Base-by-base conservation (phyloP, 345 rosid genomes). In the Salix exigua region DNA sequence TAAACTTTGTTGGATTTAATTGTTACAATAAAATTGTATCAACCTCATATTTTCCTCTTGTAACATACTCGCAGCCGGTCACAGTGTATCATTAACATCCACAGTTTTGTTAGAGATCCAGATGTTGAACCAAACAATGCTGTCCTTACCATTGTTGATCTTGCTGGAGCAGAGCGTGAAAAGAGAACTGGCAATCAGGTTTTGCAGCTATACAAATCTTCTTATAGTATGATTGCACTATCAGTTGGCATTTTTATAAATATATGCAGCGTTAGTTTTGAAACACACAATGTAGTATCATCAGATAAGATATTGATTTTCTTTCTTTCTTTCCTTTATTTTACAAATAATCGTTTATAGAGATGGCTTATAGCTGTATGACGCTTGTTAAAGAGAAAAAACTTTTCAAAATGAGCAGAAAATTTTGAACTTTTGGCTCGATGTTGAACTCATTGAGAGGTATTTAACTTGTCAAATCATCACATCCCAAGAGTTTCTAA, bases 91-190 rank as follows among this genome's bases (percentile, higher is more conserved):
- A 95, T 93, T 76, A 95, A 88, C 86, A 81, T 95, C 69, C 89
- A 85, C 55, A 75, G 84, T 71, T 51, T 73, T 58, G 66, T 30
- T 19, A 73, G 73, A 38, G 86, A 86, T 44, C 80, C 60, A 53
- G 72, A 83, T 77, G 68, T 71, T 70, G 90, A 81, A 72, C 78
- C 78, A 48, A 80, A 74, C 75, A 76, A 80, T 79, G 85, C 89
- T 76, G 75, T 87, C 77, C 79, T 95, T 68, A 90, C 97, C 17
- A 87, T 95, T 74, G 94, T 91, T 75, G 99, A 95, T 84, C 86
- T 95, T 73, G 99, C 99, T 12, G 99, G 99, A 82, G 94, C 99
- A 50, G 99, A 95, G 85, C 88, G 99, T 81, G 97, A 90, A 83
- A 91, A 88, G 79, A 84, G 89, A 87, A 93, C 99, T 28, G 96